Evolutionary conservation across 1,139 yeast genomes (phyloP).

Genomic region (Geotrichum candidum): DNA sequence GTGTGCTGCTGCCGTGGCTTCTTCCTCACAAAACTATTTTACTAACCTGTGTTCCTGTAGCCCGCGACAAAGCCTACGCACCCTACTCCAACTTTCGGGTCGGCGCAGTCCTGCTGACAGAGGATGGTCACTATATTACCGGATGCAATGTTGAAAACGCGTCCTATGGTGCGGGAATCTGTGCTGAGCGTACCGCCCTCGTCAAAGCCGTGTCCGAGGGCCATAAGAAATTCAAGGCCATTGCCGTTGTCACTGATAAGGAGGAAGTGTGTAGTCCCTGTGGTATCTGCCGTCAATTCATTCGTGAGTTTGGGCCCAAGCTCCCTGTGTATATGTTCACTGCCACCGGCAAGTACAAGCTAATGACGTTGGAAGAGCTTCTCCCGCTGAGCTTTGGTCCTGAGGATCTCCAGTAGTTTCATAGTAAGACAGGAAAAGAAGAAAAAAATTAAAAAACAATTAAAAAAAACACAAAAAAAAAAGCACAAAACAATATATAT

Average conservation of each 20-base stretch:
- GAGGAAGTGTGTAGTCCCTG: constrained; percentile 71
- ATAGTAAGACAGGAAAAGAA: neutral
- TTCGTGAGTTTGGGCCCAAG: constrained; percentile 58
- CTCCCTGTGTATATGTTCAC: constrained; percentile 32
- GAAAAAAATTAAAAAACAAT: no score
- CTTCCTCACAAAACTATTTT: neutral
- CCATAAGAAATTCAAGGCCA: constrained; percentile 43
- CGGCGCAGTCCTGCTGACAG: constrained; percentile 66
- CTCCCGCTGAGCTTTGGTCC: constrained; percentile 89
- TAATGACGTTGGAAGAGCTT: constrained; percentile 50
- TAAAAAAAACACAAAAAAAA: neutral
- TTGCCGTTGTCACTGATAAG: constrained; percentile 68
- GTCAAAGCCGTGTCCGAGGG: constrained; percentile 46
- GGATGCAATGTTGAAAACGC: constrained; percentile 96
- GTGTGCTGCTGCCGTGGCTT: neutral
- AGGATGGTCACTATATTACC: constrained; percentile 42
- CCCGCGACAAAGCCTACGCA: constrained; percentile 49
- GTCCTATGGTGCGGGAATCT: constrained; percentile 77
- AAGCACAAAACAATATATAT: neutral
- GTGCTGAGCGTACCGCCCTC: constrained; percentile 86
- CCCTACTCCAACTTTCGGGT: constrained; percentile 88
- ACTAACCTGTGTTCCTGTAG: constrained; percentile 14
- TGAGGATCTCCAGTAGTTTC: constrained; percentile 42
- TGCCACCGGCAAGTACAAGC: constrained; percentile 26
- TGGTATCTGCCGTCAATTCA: constrained; percentile 88